Evolutionary conservation across 1,284 basidiomycete species (phyloP), one percentile per base, ranked within the genome.

Genomic region (Ganoderma lingzhi): DNA sequence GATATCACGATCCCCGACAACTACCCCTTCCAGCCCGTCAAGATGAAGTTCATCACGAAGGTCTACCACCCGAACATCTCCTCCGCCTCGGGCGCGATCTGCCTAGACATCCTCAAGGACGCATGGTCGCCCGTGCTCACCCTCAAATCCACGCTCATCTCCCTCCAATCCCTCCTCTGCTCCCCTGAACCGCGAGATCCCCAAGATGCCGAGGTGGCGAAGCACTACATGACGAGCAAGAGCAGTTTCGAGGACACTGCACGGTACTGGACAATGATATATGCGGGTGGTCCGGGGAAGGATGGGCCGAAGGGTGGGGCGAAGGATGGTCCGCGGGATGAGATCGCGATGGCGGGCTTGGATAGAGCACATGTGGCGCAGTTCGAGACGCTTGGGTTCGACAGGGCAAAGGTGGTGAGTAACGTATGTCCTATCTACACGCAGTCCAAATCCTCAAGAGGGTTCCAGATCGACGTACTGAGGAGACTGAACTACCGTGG

Each of bases 11-110:
- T 98, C 73, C 96, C 97, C 1, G 95, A 97, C 64, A 88, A 92
- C 62, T 99, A 99, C 80, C 97, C 97, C 5, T 99, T 99, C 81
- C 94, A 97, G 81, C 96, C 97, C 0, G 93, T 98, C 71, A 98
- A 99, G 86, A 99, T 99, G 96, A 96, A 96, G 80, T 98, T 98
- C 81, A 90, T 95, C 76, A 97, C 95, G 70, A 96, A 97, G 81
- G 95, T 99, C 58, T 99, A 99, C 80, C 97, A 99, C 82, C 97
- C 98, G 1, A 99, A 99, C 80, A 87, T 99, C 65, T 98, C 96
- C 32, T 98, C 96, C 35, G 94, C 94, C 55, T 96, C 94, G 15
- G 97, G 95, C 64, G 95, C 94, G 66, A 96, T 96, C 82, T 96
- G 95, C 80, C 91, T 96, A 69, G 91, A 93, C 77, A 95, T 95